Percentiles rank a stretch among this genome's conserved stretches.
phyloP scores from a whole-genome alignment of 2,329 filamentous ascomycete genomes.

The Cytospora piceicola region DNA sequence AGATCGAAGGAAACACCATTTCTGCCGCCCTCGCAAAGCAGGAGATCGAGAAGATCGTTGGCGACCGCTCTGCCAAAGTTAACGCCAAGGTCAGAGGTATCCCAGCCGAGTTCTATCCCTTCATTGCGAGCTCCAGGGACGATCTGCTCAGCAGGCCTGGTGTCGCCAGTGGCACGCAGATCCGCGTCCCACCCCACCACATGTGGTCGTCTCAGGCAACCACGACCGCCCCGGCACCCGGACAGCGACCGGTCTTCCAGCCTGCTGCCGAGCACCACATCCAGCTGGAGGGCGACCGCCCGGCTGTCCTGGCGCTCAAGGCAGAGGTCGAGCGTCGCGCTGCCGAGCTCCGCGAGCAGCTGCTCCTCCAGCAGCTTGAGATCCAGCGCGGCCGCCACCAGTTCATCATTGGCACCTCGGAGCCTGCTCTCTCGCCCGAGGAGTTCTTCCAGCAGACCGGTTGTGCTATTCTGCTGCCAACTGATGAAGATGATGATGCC shows the following conservation, averaged over 20 bases:
- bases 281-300: constrained; percentile 81
- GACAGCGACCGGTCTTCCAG: constrained; percentile 70
- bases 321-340: constrained; percentile 80
- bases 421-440: constrained; percentile 66
- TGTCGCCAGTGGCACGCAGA: constrained; percentile 72
- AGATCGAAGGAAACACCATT: constrained; percentile 88
- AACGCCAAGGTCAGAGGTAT: constrained; percentile 82
- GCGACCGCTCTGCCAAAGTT: constrained; percentile 80
- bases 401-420: constrained; percentile 88
- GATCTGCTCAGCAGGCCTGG: constrained; percentile 69
- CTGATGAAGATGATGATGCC: constrained; percentile 76
- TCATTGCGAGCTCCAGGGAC: constrained; percentile 83
- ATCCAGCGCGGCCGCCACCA: constrained; percentile 89
- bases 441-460: constrained; percentile 91
- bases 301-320: constrained; percentile 77
- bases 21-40: constrained; percentile 82
- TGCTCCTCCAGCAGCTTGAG: constrained; percentile 77
- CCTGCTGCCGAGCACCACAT: constrained; percentile 81
- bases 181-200: constrained; percentile 83
- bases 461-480: constrained; percentile 82
- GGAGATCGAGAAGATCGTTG: constrained; percentile 84
- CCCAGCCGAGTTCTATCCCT: constrained; percentile 92
- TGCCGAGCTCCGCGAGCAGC: constrained; percentile 73
- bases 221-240: constrained; percentile 63
- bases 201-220: constrained; percentile 73